Percentiles rank a stretch among this genome's conserved stretches.
These are phyloP conservation scores for Paecilomyces niveus DNA, from an alignment of 2,329 filamentous ascomycete genomes.

Conservation along the genomic window DNA sequence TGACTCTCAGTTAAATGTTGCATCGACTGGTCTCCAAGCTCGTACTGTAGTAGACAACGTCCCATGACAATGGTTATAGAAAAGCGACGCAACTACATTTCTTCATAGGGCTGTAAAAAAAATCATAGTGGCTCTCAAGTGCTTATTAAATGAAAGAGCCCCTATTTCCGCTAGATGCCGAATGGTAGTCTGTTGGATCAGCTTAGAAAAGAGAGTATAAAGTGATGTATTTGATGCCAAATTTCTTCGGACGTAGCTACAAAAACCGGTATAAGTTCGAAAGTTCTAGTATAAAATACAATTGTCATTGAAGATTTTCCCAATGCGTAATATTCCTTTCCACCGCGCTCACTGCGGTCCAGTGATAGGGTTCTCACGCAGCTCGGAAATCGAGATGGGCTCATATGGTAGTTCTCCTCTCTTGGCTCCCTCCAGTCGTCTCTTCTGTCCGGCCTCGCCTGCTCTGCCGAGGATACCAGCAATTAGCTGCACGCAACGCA, in stretches of 20 bases:
- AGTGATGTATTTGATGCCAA: neutral
- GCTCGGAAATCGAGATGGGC: constrained; percentile 15
- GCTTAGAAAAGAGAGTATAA: neutral
- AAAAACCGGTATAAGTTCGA: neutral
- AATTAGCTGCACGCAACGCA: constrained; percentile 74
- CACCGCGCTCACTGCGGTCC: constrained; percentile 1
- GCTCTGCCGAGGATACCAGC: constrained; percentile 79
- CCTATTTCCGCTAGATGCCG: neutral
- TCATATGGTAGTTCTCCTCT: constrained; percentile 56
- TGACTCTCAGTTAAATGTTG: no score
- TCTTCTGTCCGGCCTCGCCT: constrained; percentile 66
- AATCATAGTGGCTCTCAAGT: no score
- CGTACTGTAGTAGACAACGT: no score
- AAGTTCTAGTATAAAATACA: neutral
- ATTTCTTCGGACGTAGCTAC: neutral
- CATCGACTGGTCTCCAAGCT: no score
- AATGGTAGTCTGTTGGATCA: neutral
- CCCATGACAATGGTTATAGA: no score
- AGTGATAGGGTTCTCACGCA: constrained; percentile 11
- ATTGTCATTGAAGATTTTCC: neutral
- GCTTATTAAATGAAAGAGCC: neutral
- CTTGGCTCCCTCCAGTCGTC: constrained; percentile 57
- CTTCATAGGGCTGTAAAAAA: no score
- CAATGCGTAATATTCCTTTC: neutral
- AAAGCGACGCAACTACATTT: no score